Evolutionary conservation across 352 stramenopile genomes (phyloP), one percentile per base, ranked within the genome.

Genomic region (Phytophthora quininea): DNA sequence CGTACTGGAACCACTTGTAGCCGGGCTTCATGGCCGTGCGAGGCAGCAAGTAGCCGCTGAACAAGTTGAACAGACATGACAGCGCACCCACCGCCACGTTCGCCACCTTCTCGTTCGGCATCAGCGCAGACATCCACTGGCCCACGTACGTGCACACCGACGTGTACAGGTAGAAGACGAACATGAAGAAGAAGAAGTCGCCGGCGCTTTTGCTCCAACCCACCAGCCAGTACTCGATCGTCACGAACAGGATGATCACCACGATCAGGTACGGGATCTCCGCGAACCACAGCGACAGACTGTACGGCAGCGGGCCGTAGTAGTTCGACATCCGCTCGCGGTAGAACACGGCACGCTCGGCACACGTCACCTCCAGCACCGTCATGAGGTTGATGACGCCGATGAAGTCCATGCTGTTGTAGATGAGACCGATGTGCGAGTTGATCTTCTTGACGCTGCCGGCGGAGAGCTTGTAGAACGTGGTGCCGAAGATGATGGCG

Each of bases 1-100:
- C 58, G 64, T 88, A 90, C 56, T 59, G 45, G 68, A 91, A 83
- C 82, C 82, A 91, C 74, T 88, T 85, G 79, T 91, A 91, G n/a
- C 74, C 84, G 0, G 27, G 2, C 38, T 79, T 71, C 82, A 91
- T 91, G 3, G 70, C n/a, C 11, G 78, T 74, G 24, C 72, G 76
- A 4, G 82, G 82, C 11, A 89, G 32, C 24, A 91, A 24, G 62
- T 78, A 91, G 4, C 82, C 82, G 3, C 67, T 71, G 59, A 92
- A 92, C 54, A 90, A 45, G 68, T 91, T 92, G 50, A 90, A 86
- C 37, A 90, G 43, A 51, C 76, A 88, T 35, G 84, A 92, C 1
- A 92, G 27, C 0, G 84, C 84, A 35, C 84, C 82, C 29, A 92
- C 80, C 3, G 84, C 84, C 4, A 92, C 84, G 54, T 90, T 92